Evolutionary conservation across 2,329 filamentous ascomycete genomes (phyloP).

Genomic region (Botryotinia convoluta): DNA sequence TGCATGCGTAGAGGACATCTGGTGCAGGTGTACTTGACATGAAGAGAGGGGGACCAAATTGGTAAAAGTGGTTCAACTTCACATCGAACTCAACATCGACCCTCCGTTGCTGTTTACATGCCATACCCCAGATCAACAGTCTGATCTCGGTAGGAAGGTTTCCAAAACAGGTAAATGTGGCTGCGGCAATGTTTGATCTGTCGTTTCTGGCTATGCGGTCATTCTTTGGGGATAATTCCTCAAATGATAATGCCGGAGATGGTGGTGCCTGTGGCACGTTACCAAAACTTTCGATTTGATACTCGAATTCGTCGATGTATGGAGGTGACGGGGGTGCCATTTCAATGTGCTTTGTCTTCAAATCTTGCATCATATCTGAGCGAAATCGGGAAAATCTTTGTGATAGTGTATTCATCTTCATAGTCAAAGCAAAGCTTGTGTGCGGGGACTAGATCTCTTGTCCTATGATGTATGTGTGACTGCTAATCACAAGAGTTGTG

Average conservation of each 20-base stretch:
- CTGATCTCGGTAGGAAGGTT: conserved; percentile 6
- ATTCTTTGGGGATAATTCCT: neutral
- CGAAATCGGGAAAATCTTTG: neutral
- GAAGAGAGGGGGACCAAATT: neutral
- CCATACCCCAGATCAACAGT: conserved; percentile 9
- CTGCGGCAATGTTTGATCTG: neutral
- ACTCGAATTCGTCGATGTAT: conserved; percentile 17
- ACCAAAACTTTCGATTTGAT: conserved; percentile 13
- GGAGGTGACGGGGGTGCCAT: neutral
- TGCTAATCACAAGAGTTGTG: neutral
- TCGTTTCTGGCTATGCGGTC: neutral
- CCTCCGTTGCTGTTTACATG: conserved; percentile 8
- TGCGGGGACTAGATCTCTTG: neutral
- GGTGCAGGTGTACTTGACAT: conserved; percentile 1
- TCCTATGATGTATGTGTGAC: neutral
- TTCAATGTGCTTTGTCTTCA: neutral
- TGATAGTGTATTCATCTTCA: neutral
- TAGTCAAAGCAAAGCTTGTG: neutral
- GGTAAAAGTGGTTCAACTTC: neutral
- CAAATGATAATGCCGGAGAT: conserved; percentile 17
- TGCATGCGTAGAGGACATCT: conserved; percentile 1
- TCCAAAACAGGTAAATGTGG: conserved; percentile 10
- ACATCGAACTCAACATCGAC: conserved; percentile 4
- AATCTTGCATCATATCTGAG: neutral
- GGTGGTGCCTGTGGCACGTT: neutral